Percentiles rank a stretch among this genome's conserved stretches.
These are phyloP conservation scores for Fusarium sublunatum DNA, from an alignment of 2,329 filamentous ascomycete genomes.

Conservation along the genomic window DNA sequence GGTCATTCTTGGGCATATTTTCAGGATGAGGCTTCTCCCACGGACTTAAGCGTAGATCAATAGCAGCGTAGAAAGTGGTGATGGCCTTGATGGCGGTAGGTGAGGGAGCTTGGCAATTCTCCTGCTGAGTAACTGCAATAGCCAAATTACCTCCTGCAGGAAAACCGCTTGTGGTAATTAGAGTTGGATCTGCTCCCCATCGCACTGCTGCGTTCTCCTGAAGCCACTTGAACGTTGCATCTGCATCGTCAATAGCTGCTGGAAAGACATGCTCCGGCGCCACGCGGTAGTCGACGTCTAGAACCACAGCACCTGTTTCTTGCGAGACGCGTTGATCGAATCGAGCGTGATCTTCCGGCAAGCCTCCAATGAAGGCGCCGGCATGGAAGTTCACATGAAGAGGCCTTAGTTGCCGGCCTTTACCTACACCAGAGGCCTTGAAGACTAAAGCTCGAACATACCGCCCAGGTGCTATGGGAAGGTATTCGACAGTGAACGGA, in stretches of 20 bases:
- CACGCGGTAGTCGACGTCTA: slow-evolving; percentile 63
- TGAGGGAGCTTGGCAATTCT: slow-evolving; percentile 35
- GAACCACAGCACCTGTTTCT: slow-evolving; percentile 57
- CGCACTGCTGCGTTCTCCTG: slow-evolving; percentile 51
- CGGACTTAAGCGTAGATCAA: slow-evolving; percentile 55
- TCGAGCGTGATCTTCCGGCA: slow-evolving; percentile 53
- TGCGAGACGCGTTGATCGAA: slow-evolving; percentile 52
- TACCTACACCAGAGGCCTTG: slow-evolving; percentile 35
- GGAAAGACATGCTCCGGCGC: slow-evolving; percentile 64
- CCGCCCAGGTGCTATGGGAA: slow-evolving; percentile 46
- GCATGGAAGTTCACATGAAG: slow-evolving; percentile 59
- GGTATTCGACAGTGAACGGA: slow-evolving; percentile 50
- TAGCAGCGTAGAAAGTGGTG: slow-evolving; percentile 54
- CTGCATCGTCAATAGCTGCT: slow-evolving; percentile 59
- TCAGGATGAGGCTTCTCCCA: slow-evolving; percentile 54
- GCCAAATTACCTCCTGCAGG: slow-evolving; percentile 59
- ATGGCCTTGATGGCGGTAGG: slow-evolving; percentile 51
- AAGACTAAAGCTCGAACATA: slow-evolving; percentile 53
- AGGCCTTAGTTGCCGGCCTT: slow-evolving; percentile 48
- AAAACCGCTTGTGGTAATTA: slow-evolving; percentile 58
- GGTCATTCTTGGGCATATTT: slow-evolving; percentile 52
- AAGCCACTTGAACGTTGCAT: slow-evolving; percentile 56
- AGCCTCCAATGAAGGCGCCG: slow-evolving; percentile 57
- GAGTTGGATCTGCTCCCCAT: slow-evolving; percentile 52
- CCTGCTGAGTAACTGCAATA: slow-evolving; percentile 49